Conservation (phyloP, 257 asterid genomes). For the Sherardia arvensis region DNA sequence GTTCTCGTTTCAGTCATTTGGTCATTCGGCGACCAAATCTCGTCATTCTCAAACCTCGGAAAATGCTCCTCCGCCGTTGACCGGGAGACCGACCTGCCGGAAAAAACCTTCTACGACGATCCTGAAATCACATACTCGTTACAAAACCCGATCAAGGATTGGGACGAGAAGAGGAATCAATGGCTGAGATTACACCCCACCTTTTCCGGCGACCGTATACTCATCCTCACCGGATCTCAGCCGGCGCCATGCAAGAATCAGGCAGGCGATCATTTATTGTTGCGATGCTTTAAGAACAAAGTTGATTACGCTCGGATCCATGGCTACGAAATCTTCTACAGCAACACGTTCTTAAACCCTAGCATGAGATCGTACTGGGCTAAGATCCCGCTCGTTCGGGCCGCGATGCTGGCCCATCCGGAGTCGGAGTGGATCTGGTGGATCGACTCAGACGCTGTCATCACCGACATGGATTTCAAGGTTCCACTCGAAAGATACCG, state of each 20-base stretch:
- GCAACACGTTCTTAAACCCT: constrained; percentile 39
- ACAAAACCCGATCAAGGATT: constrained; percentile 38
- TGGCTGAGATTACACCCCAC: constrained; percentile 50
- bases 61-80: constrained; percentile 28
- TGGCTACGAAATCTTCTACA: constrained; percentile 50
- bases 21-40: constrained; percentile 31
- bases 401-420: constrained; percentile 81
- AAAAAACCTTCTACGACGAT: constrained; percentile 57
- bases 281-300: constrained; percentile 65
- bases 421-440: constrained; percentile 70
- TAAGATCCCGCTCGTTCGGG: constrained; percentile 50
- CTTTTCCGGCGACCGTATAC: constrained; percentile 27
- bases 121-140: constrained; percentile 39
- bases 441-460: constrained; percentile 75
- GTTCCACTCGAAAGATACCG: constrained; percentile 54
- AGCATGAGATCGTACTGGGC: constrained; percentile 60
- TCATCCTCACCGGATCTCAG: constrained; percentile 71
- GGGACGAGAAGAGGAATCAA: constrained; percentile 55
- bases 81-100: background rate
- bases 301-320: constrained; percentile 69
- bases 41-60: constrained; percentile 22
- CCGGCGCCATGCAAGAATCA: constrained; percentile 52
- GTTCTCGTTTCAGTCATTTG: constrained; percentile 27
- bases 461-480: constrained; percentile 76
- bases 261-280: constrained; percentile 46